Percentiles rank a stretch among this genome's conserved stretches.
Conservation (phyloP, 208 protist genomes). For the Crithidia thermophila region DNA sequence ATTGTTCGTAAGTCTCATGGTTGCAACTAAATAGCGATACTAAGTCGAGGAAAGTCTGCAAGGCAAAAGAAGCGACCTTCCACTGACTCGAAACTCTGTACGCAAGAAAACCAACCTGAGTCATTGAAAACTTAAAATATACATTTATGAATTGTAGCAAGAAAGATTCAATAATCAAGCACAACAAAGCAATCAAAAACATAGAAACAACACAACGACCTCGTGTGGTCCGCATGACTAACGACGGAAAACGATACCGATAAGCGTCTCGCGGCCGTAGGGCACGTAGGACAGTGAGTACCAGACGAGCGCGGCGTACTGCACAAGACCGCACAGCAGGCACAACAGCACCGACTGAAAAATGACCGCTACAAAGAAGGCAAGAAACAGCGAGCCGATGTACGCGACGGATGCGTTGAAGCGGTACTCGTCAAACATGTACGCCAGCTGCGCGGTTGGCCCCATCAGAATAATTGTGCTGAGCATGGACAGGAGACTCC, state of each 20-base stretch:
- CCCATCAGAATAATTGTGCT: constrained; percentile 90
- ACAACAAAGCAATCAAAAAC: too few relatives aligned
- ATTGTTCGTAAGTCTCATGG: too few relatives aligned
- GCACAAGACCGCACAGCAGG: constrained; percentile 67
- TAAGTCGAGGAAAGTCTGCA: too few relatives aligned
- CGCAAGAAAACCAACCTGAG: not conserved
- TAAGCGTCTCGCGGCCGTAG: constrained; percentile 74
- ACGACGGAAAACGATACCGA: constrained; percentile 44
- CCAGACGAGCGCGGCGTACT: constrained; percentile 87
- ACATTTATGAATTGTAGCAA: too few relatives aligned
- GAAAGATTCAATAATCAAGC: too few relatives aligned
- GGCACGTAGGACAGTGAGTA: constrained; percentile 93
- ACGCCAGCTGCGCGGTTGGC: constrained; percentile 73
- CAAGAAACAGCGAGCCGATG: constrained; percentile 69
- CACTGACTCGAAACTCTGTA: not conserved
- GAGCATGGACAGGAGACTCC: constrained; percentile 75
- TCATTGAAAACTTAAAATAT: not conserved
- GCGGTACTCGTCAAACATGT: constrained; percentile 92
- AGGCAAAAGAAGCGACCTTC: too few relatives aligned
- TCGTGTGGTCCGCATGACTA: not conserved
- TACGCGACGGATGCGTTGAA: constrained; percentile 67
- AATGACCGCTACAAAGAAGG: constrained; percentile 66
- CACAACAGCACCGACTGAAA: constrained; percentile 74
- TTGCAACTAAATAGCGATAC: too few relatives aligned
- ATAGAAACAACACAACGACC: too few relatives aligned